Evolutionary conservation across 176 grass and related monocot species (phyloP), one percentile per base, ranked within the genome.

Genomic region (Leersia perrieri): DNA sequence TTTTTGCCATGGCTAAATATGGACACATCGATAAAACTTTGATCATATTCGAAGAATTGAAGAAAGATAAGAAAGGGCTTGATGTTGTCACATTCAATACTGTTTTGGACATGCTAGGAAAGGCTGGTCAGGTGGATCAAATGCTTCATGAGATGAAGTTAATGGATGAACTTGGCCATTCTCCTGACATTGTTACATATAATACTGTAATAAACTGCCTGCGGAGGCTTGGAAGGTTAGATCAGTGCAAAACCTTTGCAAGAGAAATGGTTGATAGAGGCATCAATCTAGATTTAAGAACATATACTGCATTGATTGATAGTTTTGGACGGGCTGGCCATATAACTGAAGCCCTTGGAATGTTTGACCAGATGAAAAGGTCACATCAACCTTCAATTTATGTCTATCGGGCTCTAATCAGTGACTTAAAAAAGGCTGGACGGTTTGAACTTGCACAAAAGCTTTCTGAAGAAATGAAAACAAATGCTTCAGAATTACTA

Each of bases 191-290:
- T 28, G 80, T 91, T 69, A 98, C 96, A 13, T 98, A 98, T 62
- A 98, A 92, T 78, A 98, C 96, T 33, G 55, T 98, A 62, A 89
- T 95, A 61, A 98, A 95, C 73, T 93, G 86, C 82, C 28, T 91
- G 31, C 87, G 86, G 1, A 93, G 86, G 72, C 82, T 93, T 34
- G 95, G 92, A 25, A 93, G 71, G 47, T 81, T 98, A 1, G 51
- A 81, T 74, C 28, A 91, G 35, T 98, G 92, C 79, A 95, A 80
- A 81, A 72, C 13, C 11, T 82, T 98, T 55, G 79, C 86, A 33
- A 63, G 55, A 13, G 90, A 98, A 82, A 95, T 98, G 86, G 7
- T 84, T 55, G 81, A 86, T 47, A 91, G 76, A 75, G 96, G 88
- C 25, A 79, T 98, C 81, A 33, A 51, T 72, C 76, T 82, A 47